These are phyloP conservation scores for Leccinum glutinopallens DNA, from an alignment of 1,284 basidiomycete species.

Conservation along the genomic window DNA sequence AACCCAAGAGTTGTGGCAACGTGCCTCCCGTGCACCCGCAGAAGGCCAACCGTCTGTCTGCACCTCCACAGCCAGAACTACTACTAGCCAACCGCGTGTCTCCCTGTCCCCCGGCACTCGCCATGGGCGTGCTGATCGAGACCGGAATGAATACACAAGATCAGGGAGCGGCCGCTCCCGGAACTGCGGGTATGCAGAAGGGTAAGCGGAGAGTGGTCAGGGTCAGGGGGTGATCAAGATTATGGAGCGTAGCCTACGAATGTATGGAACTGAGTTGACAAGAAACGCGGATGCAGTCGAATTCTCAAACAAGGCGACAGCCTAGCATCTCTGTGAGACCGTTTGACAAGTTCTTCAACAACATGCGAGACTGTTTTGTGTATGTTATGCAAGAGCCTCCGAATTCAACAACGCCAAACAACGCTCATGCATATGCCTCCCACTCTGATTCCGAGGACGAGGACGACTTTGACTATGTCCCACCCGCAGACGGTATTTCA, in stretches of 20 bases:
- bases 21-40: constrained; percentile 29
- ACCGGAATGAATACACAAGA: constrained; percentile 72
- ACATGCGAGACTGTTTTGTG: too few relatives aligned
- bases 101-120: constrained; percentile 69
- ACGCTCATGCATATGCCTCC: constrained; percentile 19
- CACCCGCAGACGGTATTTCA: constrained; percentile 41
- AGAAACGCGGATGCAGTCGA: too few relatives aligned
- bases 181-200: constrained; percentile 52
- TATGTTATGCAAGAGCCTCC: too few relatives aligned
- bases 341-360: too few relatives aligned
- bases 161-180: constrained; percentile 38
- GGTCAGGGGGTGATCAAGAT: constrained; percentile 53
- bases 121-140: constrained; percentile 72
- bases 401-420: constrained; percentile 25
- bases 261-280: too few relatives aligned
- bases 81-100: constrained; percentile 57
- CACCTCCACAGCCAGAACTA: constrained; percentile 57
- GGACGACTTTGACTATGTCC: constrained; percentile 63
- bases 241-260: constrained; percentile 11
- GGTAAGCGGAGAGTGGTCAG: constrained; percentile 80
- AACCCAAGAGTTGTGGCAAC: constrained; percentile 39
- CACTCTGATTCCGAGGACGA: constrained; percentile 55
- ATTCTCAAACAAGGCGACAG: too few relatives aligned
- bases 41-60: constrained; percentile 40
- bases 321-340: too few relatives aligned